phyloP scores from a whole-genome alignment of 805 yeast genomes.

The Saturnispora gosingensis region DNA sequence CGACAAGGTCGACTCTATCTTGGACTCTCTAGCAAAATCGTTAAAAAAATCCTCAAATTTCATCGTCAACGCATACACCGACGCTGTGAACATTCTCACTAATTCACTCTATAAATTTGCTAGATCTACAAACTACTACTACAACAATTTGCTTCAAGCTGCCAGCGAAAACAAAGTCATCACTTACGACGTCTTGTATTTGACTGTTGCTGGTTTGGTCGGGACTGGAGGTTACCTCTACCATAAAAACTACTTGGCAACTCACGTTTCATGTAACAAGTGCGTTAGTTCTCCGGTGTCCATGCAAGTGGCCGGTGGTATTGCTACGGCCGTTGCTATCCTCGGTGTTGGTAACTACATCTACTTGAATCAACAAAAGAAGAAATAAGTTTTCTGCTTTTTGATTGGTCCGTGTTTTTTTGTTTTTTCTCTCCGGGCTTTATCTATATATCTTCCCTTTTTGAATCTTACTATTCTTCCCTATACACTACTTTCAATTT shows the following conservation, averaged over 20 bases:
- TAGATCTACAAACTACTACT: neutral
- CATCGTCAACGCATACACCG: neutral
- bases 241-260: slow-evolving; percentile 5
- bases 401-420: neutral
- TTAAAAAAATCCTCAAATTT: neutral
- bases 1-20: neutral
- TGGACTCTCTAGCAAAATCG: neutral
- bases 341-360: slow-evolving; percentile 13
- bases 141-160: neutral
- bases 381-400: slow-evolving; percentile 1
- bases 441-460: neutral
- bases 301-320: slow-evolving; percentile 5
- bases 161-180: slow-evolving; percentile 7
- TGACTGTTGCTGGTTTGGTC: slow-evolving; percentile 2
- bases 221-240: slow-evolving; percentile 6
- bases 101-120: slow-evolving; percentile 1
- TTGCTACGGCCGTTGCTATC: slow-evolving; percentile 4
- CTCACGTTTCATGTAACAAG: slow-evolving; percentile 2
- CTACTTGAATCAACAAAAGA: slow-evolving; percentile 7
- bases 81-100: neutral
- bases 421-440: neutral
- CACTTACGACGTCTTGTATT: slow-evolving; percentile 8
- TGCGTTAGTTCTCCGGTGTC: slow-evolving; percentile 4
- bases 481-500: neutral
- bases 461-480: neutral